A percentile compares a stretch with the other conserved stretches of the same genome.
Evolutionary conservation across 768 basidiomycete species (phyloP).

Genomic region (Termitomyces sp.): DNA sequence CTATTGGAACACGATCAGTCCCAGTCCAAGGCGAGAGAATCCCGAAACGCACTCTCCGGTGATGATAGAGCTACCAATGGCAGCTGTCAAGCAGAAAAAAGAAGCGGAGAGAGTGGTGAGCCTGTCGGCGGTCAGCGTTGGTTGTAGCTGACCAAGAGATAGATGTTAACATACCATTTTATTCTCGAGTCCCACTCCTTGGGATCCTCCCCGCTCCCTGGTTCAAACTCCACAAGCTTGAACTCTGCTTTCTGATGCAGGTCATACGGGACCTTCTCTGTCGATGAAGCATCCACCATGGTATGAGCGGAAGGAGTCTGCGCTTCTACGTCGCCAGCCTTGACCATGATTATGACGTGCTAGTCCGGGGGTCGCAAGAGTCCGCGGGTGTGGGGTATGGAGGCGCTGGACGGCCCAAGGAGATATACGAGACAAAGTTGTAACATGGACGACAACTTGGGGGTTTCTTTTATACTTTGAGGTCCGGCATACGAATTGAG

Average conservation of each 20-base stretch:
- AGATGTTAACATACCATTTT: constrained; percentile 25
- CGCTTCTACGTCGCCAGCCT: not conserved
- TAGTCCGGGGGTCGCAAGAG: too few species aligned
- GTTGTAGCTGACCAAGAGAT: not conserved
- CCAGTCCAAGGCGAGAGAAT: not conserved
- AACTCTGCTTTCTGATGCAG: constrained; percentile 16
- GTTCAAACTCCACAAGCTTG: constrained; percentile 10
- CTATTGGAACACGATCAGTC: constrained; percentile 12
- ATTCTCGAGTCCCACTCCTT: constrained; percentile 7
- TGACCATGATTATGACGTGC: not conserved
- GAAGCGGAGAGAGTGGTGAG: constrained; percentile 28
- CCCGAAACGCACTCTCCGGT: constrained; percentile 30
- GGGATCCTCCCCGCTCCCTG: constrained; percentile 6
- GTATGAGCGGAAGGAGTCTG: not conserved
- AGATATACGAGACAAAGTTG: too few species aligned
- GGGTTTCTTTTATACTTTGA: too few species aligned
- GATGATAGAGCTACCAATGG: constrained; percentile 32
- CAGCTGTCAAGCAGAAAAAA: constrained; percentile 29
- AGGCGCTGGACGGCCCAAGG: too few species aligned
- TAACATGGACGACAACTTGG: too few species aligned
- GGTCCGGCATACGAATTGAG: too few species aligned
- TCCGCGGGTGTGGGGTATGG: not conserved
- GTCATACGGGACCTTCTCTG: constrained; percentile 24
- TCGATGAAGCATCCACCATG: not conserved
- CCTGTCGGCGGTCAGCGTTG: constrained; percentile 10